Conservation (phyloP, 306 rosid species). For the Styphnolobium japonicum region DNA sequence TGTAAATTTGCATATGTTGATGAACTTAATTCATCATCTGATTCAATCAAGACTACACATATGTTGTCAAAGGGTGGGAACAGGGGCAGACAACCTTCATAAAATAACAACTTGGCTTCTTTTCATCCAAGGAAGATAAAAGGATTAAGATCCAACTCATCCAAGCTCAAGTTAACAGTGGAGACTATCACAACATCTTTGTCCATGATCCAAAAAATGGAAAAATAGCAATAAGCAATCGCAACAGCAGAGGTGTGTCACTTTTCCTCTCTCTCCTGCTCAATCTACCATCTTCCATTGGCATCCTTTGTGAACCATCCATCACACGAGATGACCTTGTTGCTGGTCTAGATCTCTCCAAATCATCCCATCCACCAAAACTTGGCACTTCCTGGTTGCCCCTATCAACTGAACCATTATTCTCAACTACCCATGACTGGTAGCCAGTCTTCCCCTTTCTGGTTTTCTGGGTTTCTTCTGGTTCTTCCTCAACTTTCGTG, state of each 20-base stretch:
- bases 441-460: constrained; percentile 44
- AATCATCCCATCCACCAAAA: constrained; percentile 95
- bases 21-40: constrained; percentile 10
- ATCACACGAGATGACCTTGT: constrained; percentile 33
- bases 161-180: not conserved
- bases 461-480: constrained; percentile 39
- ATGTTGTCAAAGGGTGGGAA: not conserved
- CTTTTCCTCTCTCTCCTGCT: constrained; percentile 61
- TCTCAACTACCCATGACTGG: constrained; percentile 79
- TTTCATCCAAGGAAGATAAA: constrained; percentile 26
- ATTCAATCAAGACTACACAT: not conserved
- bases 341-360: constrained; percentile 51
- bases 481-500: constrained; percentile 32
- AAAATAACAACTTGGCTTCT: not conserved
- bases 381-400: constrained; percentile 28
- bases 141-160: constrained; percentile 8
- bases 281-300: constrained; percentile 54
- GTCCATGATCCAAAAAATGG: constrained; percentile 94
- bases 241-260: constrained; percentile 74
- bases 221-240: constrained; percentile 81
- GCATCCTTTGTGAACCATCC: constrained; percentile 31
- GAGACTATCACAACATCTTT: constrained; percentile 57
- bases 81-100: not conserved
- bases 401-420: constrained; percentile 39
- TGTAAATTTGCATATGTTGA: not conserved